A percentile compares a stretch with the other conserved stretches of the same genome.
These are phyloP conservation scores for Scheffersomyces lignicola DNA, from an alignment of 1,139 yeast species.

Conservation along the genomic window DNA sequence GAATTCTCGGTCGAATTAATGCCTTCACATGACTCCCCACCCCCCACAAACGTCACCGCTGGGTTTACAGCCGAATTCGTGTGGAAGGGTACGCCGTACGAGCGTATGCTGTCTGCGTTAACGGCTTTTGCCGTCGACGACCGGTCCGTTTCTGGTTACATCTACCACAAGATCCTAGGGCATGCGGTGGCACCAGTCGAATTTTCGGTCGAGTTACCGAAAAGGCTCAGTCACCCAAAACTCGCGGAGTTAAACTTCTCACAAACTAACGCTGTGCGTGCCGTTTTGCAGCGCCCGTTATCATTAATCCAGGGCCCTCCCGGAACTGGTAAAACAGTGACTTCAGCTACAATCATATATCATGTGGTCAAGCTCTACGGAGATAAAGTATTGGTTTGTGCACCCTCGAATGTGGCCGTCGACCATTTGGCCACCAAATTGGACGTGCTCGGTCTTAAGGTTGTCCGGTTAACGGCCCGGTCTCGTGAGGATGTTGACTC, in stretches of 20 bases:
- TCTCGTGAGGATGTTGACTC: slow-evolving; percentile 80
- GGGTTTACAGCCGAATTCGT: slow-evolving; percentile 86
- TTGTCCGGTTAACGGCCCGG: slow-evolving; percentile 74
- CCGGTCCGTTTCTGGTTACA: slow-evolving; percentile 70
- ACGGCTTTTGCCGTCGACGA: slow-evolving; percentile 69
- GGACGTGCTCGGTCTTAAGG: slow-evolving; percentile 65
- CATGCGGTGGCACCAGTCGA: slow-evolving; percentile 70
- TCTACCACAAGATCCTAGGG: slow-evolving; percentile 81
- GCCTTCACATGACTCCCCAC: slow-evolving; percentile 34
- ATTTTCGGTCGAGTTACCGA: slow-evolving; percentile 62
- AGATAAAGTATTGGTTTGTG: slow-evolving; percentile 76
- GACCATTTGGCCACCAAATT: slow-evolving; percentile 84
- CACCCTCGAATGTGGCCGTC: slow-evolving; percentile 94
- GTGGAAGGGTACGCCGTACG: slow-evolving; percentile 86
- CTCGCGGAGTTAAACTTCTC: slow-evolving; percentile 73
- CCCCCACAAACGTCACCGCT: slow-evolving; percentile 65
- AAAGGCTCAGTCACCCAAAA: slow-evolving; percentile 61
- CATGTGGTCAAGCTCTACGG: slow-evolving; percentile 63
- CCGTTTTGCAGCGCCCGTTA: slow-evolving; percentile 72
- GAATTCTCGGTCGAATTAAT: slow-evolving; percentile 72
- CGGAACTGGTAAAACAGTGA: slow-evolving; percentile 94
- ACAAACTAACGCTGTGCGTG: slow-evolving; percentile 74
- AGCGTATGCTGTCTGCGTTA: slow-evolving; percentile 81
- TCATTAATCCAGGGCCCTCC: slow-evolving; percentile 98
- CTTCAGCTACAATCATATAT: slow-evolving; percentile 85